Base-by-base conservation (phyloP, 768 basidiomycete species). In the Pleurotus platypus region DNA sequence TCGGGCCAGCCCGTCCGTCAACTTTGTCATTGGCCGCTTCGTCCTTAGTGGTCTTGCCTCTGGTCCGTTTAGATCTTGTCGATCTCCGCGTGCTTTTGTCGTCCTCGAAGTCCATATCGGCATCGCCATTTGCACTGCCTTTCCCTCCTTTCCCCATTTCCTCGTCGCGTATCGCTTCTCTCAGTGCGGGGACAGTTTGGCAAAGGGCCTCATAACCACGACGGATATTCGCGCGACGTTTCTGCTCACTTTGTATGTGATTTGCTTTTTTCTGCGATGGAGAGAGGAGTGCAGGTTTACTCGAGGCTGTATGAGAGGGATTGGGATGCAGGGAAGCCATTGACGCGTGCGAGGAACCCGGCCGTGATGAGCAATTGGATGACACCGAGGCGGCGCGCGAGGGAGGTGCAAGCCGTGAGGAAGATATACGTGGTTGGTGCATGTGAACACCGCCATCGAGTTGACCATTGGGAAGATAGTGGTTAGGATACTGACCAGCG, bases 181-280 rank as follows among this genome's bases (percentile, higher is more conserved):
- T 73, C 38, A 97, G 76, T 2, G 90, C 77, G 8, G 94, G 94
- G 0, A 97, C 87, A 24, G 84, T 83, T 22, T 87, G 87, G 64
- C 93, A 94, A 0, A 97, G 77, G 5, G 88, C 85, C 63, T 95
- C 94, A 67, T 96, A 96, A 9, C 93, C 94, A 39, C 86, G 74
- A 9, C 92, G 80, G 51, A 97, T 96, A 64, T 94, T 94, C 12
- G 92, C 92, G 30, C 94, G 84, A 22, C 94, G 86, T 70, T 95
- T 95, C 75, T 96, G 93, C 73, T 97, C 94, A 2, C 87, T 90
- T 63, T 92, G 89, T 62, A 97, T 96, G 66, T 97, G 94, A 64
- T 95, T 95, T 40, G 89, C 89, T 67, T 94, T 92, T 69, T 95
- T 95, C 76, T 94, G 91, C 2, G 88, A 86, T 0, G 90, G 83